Percentiles rank a stretch among this genome's conserved stretches.
Evolutionary conservation across 352 stramenopile genomes (phyloP).

Genomic region (Globisporangium spiculum): DNA sequence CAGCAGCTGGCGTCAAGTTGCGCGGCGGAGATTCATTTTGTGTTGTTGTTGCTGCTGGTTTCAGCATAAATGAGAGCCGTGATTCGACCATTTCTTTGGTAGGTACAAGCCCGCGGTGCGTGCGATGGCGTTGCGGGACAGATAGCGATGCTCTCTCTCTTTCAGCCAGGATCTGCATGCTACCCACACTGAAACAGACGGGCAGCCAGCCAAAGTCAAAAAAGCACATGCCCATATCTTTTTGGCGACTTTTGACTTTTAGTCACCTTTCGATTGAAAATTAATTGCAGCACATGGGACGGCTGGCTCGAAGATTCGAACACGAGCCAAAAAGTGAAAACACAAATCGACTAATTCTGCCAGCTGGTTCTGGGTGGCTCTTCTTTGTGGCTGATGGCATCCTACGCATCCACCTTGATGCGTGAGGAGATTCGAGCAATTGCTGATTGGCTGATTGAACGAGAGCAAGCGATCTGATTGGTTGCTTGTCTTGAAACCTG

Average conservation of each 20-base stretch:
- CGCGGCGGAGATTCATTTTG: not conserved
- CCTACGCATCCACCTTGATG: not conserved
- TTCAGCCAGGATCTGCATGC: not conserved
- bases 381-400: not conserved
- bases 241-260: not conserved
- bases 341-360: slow-evolving; percentile 11
- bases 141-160: not conserved
- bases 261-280: not conserved
- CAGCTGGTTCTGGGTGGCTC: not conserved
- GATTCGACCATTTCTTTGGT: not conserved
- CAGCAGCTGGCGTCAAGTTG: not conserved
- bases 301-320: not conserved
- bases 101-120: not conserved
- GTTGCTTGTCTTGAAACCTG: not conserved
- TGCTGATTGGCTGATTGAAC: not conserved
- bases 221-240: not conserved
- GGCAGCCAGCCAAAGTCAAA: not conserved
- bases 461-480: not conserved
- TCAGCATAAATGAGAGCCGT: not conserved
- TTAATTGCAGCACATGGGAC: not conserved
- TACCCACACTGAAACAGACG: no score
- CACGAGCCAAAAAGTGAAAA: not conserved
- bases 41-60: not conserved
- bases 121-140: not conserved
- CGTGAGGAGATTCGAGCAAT: not conserved